Conservation (phyloP, 2,329 filamentous ascomycete genomes). For the Zalaria sp. region DNA sequence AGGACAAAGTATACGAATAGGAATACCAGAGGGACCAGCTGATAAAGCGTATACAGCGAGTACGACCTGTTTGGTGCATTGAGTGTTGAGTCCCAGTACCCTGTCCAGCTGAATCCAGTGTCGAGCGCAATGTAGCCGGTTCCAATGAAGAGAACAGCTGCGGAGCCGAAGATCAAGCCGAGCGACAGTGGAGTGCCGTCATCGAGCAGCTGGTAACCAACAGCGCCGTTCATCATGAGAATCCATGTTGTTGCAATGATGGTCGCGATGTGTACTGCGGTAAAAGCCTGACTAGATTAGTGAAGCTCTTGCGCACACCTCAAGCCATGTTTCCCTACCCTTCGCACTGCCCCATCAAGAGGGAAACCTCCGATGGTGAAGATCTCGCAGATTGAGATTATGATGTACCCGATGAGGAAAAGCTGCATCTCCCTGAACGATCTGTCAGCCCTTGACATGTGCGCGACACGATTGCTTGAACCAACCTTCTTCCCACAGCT, state of each 20-base stretch:
- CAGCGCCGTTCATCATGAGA: conserved; percentile 83
- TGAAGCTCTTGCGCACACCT: background rate
- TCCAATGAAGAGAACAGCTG: conserved; percentile 62
- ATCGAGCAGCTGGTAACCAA: conserved; percentile 87
- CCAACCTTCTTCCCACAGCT: conserved; percentile 80
- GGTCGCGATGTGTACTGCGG: conserved; percentile 76
- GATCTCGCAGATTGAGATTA: conserved; percentile 89
- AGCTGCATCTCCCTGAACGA: conserved; percentile 78
- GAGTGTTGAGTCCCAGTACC: conserved; percentile 52
- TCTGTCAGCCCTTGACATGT: conserved; percentile 1
- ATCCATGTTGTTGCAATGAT: conserved; percentile 85
- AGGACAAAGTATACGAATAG: conserved; percentile 76
- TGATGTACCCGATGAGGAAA: conserved; percentile 72
- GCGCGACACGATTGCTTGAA: conserved; percentile 1
- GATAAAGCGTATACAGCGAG: conserved; percentile 86
- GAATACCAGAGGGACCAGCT: conserved; percentile 77
- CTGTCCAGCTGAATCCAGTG: conserved; percentile 76
- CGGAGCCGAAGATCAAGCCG: conserved; percentile 58
- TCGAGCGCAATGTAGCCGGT: conserved; percentile 94
- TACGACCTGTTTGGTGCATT: conserved; percentile 51
- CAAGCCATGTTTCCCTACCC: conserved; percentile 39
- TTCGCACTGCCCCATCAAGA: conserved; percentile 52
- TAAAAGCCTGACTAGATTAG: conserved; percentile 51
- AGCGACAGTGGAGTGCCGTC: conserved; percentile 82
- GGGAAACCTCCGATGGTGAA: conserved; percentile 90